phyloP scores from a whole-genome alignment of 257 asterid genomes.

The Jaltomata sinuosa region DNA sequence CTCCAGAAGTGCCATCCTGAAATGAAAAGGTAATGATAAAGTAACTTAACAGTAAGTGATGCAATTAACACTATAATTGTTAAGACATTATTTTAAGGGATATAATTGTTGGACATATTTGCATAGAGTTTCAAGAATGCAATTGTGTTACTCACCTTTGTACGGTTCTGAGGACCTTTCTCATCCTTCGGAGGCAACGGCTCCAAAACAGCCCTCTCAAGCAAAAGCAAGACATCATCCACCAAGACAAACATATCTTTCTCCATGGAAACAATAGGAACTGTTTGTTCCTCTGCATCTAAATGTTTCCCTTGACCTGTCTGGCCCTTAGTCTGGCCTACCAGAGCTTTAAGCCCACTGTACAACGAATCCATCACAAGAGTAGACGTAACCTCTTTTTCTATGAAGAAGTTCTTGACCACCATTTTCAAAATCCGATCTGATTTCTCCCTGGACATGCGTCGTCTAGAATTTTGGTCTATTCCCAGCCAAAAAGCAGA shows the following conservation, averaged over 20 bases:
- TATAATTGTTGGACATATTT: background rate
- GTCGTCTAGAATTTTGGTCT: slow-evolving; percentile 55
- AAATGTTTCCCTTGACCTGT: slow-evolving; percentile 42
- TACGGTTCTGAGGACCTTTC: slow-evolving; percentile 94
- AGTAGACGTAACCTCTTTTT: slow-evolving; percentile 92
- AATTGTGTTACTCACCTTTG: slow-evolving; percentile 40
- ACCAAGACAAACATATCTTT: slow-evolving; percentile 65
- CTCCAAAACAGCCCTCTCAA: slow-evolving; percentile 85
- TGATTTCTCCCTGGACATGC: slow-evolving; percentile 71
- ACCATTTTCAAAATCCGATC: slow-evolving; percentile 70
- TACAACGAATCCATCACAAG: slow-evolving; percentile 92
- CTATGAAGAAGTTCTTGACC: slow-evolving; percentile 83
- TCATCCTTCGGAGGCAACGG: slow-evolving; percentile 94
- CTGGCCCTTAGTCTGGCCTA: slow-evolving; percentile 62
- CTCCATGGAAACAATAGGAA: slow-evolving; percentile 60
- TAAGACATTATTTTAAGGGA: background rate
- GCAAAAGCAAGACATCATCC: slow-evolving; percentile 74
- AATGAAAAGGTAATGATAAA: slow-evolving; percentile 4
- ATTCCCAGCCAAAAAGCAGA: slow-evolving; percentile 73
- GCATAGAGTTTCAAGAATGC: background rate
- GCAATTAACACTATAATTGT: background rate
- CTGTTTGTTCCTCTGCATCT: slow-evolving; percentile 45
- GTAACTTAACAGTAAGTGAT: background rate
- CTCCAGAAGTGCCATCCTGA: slow-evolving; percentile 77
- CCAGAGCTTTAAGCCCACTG: slow-evolving; percentile 89